Evolutionary conservation across 2,329 filamentous ascomycete genomes (phyloP).

Genomic region (Bipolaris bicolor): DNA sequence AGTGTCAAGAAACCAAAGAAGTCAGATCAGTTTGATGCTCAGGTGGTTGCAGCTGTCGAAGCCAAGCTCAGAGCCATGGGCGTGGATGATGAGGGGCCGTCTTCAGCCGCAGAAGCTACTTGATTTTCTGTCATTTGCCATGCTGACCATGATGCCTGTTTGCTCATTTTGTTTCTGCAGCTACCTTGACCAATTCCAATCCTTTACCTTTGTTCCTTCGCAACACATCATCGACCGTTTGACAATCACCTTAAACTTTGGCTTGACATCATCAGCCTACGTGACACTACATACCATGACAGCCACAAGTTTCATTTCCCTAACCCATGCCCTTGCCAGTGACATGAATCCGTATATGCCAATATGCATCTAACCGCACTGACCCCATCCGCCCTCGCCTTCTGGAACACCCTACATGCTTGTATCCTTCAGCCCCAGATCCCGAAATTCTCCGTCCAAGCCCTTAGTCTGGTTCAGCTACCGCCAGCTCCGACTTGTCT

Average conservation of each 20-base stretch:
- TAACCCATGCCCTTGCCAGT: too few species aligned
- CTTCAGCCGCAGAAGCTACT: constrained; percentile 24
- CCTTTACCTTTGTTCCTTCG: not conserved
- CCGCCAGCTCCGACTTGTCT: too few species aligned
- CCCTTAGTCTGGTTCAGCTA: too few species aligned
- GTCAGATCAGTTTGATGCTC: constrained; percentile 66
- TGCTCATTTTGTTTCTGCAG: not conserved
- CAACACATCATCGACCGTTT: not conserved
- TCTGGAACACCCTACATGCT: too few species aligned
- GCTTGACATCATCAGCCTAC: not conserved
- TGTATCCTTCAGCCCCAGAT: too few species aligned
- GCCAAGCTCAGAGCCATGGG: constrained; percentile 55
- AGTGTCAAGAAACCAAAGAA: constrained; percentile 63
- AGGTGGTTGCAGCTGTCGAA: constrained; percentile 64
- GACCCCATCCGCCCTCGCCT: too few species aligned
- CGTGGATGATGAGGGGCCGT: constrained; percentile 34
- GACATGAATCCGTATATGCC: too few species aligned
- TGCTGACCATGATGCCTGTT: not conserved
- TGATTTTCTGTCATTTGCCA: not conserved
- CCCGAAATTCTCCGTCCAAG: too few species aligned
- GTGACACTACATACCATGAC: not conserved
- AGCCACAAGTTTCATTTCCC: not conserved
- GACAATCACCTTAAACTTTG: not conserved
- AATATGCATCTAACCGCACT: too few species aligned
- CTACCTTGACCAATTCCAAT: not conserved